phyloP scores from a whole-genome alignment of 2,329 filamentous ascomycete species.

The Colletotrichum kahawae region DNA sequence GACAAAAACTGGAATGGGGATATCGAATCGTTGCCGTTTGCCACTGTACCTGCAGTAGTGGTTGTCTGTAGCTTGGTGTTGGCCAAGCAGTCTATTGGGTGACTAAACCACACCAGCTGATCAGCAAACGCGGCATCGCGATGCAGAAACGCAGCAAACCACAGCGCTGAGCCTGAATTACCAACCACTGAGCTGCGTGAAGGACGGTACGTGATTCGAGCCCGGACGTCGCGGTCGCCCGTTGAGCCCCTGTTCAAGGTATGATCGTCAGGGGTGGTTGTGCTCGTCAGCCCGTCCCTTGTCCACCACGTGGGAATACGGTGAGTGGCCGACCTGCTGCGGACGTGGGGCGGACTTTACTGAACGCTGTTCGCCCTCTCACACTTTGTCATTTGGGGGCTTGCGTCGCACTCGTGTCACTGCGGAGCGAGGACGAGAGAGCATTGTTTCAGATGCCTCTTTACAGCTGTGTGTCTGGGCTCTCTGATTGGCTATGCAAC shows the following conservation, averaged over 20 bases:
- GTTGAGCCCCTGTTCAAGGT: constrained; percentile 4
- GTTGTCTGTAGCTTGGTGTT: neutral
- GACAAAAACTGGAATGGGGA: neutral
- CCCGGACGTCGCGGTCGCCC: neutral
- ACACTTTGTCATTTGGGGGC: constrained; percentile 3
- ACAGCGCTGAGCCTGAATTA: neutral
- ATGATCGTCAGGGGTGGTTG: constrained; percentile 19
- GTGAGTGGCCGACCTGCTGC: neutral
- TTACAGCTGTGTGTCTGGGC: neutral
- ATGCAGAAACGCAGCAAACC: neutral
- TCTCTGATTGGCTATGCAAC: neutral
- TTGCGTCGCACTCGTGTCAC: constrained; percentile 15
- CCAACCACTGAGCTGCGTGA: neutral
- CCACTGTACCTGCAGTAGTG: constrained; percentile 15
- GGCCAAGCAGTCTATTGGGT: neutral
- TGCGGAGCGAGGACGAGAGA: constrained; percentile 12
- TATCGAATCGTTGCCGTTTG: neutral
- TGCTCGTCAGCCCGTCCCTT: constrained; percentile 9
- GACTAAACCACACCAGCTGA: neutral
- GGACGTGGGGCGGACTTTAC: neutral
- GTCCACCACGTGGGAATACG: constrained; percentile 18
- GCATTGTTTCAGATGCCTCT: constrained; percentile 19
- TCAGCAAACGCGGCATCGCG: neutral
- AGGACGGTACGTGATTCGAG: neutral
- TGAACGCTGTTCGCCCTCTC: neutral